Conservation (phyloP, 257 asterid species). For the Lycium barbarum region DNA sequence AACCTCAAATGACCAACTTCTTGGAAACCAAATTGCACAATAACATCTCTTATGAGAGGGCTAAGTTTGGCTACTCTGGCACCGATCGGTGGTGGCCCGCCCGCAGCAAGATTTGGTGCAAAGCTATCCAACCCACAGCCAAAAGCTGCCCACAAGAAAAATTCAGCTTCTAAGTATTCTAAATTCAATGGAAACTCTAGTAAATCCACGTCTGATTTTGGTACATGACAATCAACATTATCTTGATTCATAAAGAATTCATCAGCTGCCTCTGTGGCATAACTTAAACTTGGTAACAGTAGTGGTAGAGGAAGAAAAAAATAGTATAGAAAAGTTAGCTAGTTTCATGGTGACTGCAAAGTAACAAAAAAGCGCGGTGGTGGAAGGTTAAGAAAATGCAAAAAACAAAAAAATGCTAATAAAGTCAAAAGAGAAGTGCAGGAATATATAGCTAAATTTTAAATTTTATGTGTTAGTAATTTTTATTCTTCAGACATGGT, state of each 20-base stretch:
- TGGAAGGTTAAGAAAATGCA: no score
- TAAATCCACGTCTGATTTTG: constrained; percentile 54
- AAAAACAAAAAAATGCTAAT: no score
- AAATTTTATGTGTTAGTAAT: not conserved
- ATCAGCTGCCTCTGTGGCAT: not conserved
- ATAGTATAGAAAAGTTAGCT: not conserved
- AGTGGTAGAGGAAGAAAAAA: not conserved
- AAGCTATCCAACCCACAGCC: constrained; percentile 62
- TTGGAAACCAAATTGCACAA: constrained; percentile 72
- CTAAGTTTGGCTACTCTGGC: constrained; percentile 49
- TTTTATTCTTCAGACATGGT: not conserved
- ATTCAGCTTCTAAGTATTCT: constrained; percentile 82
- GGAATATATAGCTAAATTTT: no score
- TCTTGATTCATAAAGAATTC: not conserved
- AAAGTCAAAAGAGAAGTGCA: no score
- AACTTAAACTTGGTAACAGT: not conserved
- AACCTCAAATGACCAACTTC: constrained; percentile 92
- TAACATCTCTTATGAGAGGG: constrained; percentile 54
- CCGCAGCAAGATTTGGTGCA: constrained; percentile 54
- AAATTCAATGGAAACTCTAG: constrained; percentile 74
- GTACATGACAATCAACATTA: constrained; percentile 5
- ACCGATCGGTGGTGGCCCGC: constrained; percentile 75
- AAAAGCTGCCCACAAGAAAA: constrained; percentile 67
- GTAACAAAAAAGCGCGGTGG: no score
- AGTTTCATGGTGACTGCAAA: not conserved